Evolutionary conservation across 352 stramenopile species (phyloP).

Genomic region (Hyaloperonospora brassicae): DNA sequence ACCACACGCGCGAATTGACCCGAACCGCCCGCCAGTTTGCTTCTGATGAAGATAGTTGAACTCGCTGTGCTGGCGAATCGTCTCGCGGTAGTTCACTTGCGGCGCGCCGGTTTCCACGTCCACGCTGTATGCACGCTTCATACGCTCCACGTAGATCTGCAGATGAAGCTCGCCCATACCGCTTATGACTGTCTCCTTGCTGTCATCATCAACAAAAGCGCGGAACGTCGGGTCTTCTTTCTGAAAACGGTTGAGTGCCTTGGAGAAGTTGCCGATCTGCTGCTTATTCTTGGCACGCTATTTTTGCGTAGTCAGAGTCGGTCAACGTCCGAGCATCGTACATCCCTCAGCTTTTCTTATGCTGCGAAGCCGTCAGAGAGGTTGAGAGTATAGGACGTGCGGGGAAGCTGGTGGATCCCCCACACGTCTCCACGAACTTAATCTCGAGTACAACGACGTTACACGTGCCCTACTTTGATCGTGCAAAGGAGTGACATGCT

Average conservation of each 20-base stretch:
- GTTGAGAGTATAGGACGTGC: too few relatives aligned
- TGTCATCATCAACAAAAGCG: conserved; percentile 93
- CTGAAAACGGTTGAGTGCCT: conserved; percentile 93
- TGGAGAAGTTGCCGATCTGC: conserved; percentile 94
- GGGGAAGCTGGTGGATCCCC: too few relatives aligned
- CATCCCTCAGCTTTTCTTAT: too few relatives aligned
- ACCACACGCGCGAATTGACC: conserved; percentile 96
- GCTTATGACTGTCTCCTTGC: conserved; percentile 97
- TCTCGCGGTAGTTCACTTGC: conserved; percentile 99
- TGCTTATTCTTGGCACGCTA: conserved; percentile 91
- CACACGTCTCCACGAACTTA: too few relatives aligned
- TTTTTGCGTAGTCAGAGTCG: too few relatives aligned
- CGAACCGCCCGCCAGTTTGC: conserved; percentile 94
- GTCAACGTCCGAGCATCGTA: too few relatives aligned
- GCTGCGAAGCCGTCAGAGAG: too few relatives aligned
- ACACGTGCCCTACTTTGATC: too few relatives aligned
- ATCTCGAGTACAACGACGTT: too few relatives aligned
- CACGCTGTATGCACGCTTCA: conserved; percentile 97
- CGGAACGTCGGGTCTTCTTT: conserved; percentile 98
- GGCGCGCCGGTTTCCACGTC: conserved; percentile 88
- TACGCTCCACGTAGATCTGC: conserved; percentile 99
- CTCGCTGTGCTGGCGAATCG: conserved; percentile 86
- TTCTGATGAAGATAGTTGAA: conserved; percentile 99
- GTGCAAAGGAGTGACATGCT: too few relatives aligned
- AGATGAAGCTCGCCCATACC: conserved; percentile 99